Base-by-base conservation (phyloP, 495 filamentous ascomycete genomes). In the Cryomyces minteri region DNA sequence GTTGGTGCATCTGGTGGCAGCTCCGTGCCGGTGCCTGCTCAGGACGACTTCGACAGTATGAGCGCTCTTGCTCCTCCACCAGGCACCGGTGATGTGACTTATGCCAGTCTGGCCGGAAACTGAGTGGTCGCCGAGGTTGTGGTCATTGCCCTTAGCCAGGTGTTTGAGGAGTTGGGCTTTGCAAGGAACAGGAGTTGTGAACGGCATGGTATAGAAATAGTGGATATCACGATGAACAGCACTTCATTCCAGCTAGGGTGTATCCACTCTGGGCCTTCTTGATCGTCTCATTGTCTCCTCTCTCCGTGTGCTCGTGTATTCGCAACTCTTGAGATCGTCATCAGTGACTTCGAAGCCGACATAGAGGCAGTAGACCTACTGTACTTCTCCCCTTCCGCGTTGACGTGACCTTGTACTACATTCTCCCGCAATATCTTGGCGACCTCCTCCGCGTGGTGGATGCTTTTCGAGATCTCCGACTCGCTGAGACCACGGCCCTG, bases 281-380 rank as follows among this genome's bases (percentile, higher is more conserved):
- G 53, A 92, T 73, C 5, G 77, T 81, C 45, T 92, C 83, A 54
- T 98, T 98, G 65, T 94, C 84, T 31, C 88, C 86, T 32, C 84
- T 70, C 62, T 96, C 90, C 39, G 82, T 98, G 45, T 88, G 67
- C 41, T 92, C 74, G 59, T 94, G 90, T 54, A 98, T 94, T 11
- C 75, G 68, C 43, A 98, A 67, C 59, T 82, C 87, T 92, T 51
- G 9, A 25, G 18, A 25, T 25, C 18, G 18, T 25, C 18, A 25
- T 25, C 18, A 25, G 18, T 25, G 1, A 25, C 18, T 25, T 25
- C 18, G 18, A 25, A 25, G 18, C 18, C 18, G 2, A 25, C 18
- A 2, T 25, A 25, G 18, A 25, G 18, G 18, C 18, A 2, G 18
- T 25, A 25, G 18, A 25, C 18, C 18, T 25, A 25, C 18, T 25